phyloP scores from a whole-genome alignment of 1,139 yeast species.

The Maudiozyma humilis region DNA sequence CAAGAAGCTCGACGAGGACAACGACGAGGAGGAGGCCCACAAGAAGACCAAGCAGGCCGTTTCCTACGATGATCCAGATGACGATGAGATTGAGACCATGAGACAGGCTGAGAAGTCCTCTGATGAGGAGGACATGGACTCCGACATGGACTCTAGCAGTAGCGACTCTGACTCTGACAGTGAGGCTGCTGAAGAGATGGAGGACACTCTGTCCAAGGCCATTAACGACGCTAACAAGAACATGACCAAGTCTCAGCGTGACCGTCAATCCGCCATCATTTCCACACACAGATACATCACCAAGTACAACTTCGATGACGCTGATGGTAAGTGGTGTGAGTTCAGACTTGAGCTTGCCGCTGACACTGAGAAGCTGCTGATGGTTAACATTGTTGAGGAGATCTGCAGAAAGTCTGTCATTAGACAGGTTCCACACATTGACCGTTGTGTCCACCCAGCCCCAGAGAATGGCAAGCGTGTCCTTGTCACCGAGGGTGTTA shows the following conservation, averaged over 20 bases:
- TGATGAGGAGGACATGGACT: slow-evolving; percentile 43
- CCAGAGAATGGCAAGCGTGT: slow-evolving; percentile 61
- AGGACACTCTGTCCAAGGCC: slow-evolving; percentile 24
- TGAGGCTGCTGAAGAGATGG: slow-evolving; percentile 31
- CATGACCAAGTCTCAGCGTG: slow-evolving; percentile 57
- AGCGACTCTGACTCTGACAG: slow-evolving; percentile 35
- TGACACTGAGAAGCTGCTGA: slow-evolving; percentile 82
- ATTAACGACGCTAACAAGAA: slow-evolving; percentile 31
- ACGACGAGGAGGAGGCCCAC: slow-evolving; percentile 57
- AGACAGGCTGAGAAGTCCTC: slow-evolving; percentile 69
- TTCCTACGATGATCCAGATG: slow-evolving; percentile 91
- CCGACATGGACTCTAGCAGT: slow-evolving; percentile 32
- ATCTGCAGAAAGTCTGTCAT: slow-evolving; percentile 86
- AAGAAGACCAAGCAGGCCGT: slow-evolving; percentile 73
- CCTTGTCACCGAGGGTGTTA: slow-evolving; percentile 95
- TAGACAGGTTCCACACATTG: slow-evolving; percentile 84
- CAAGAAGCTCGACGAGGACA: slow-evolving; percentile 49
- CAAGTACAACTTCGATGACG: slow-evolving; percentile 84
- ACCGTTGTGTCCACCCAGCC: slow-evolving; percentile 84
- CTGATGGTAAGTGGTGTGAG: slow-evolving; percentile 84
- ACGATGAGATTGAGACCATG: slow-evolving; percentile 83
- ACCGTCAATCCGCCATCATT: slow-evolving; percentile 77
- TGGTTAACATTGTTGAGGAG: slow-evolving; percentile 94
- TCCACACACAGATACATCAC: slow-evolving; percentile 65
- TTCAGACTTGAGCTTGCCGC: slow-evolving; percentile 79